Conservation (phyloP, 345 rosid species). For the Heritiera littoralis region DNA sequence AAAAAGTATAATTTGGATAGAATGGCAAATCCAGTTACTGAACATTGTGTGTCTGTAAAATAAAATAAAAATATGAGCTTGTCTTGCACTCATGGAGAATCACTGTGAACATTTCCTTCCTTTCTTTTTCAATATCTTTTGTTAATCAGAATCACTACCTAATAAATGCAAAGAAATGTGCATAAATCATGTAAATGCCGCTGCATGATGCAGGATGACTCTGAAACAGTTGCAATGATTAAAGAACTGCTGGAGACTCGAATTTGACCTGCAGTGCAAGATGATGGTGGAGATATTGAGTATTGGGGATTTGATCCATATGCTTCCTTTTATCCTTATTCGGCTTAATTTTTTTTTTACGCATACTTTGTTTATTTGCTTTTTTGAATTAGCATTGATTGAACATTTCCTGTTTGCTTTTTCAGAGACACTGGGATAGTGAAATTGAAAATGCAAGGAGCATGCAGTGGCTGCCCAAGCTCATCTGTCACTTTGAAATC, state of each 20-base stretch:
- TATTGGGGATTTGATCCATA: conserved; percentile 84
- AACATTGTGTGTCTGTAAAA: neutral
- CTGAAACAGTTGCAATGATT: conserved; percentile 97
- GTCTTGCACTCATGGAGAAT: neutral
- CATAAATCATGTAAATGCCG: neutral
- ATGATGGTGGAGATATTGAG: conserved; percentile 97
- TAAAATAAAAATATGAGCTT: neutral
- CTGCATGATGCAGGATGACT: conserved; percentile 69
- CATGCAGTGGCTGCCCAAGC: conserved; percentile 99
- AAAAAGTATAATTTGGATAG: neutral
- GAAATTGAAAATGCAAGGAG: conserved; percentile 95
- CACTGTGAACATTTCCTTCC: neutral
- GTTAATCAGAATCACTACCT: conserved; percentile 2
- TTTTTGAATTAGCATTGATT: conserved; percentile 12
- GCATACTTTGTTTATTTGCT: neutral
- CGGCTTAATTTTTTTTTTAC: neutral
- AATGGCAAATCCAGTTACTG: neutral
- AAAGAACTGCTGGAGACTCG: conserved; percentile 97
- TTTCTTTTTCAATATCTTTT: neutral
- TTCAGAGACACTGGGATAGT: conserved; percentile 84
- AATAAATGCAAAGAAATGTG: neutral
- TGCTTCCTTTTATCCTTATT: conserved; percentile 30
- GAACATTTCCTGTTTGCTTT: conserved; percentile 23
- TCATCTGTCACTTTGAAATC: conserved; percentile 97
- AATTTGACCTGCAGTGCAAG: conserved; percentile 96